phyloP scores from a whole-genome alignment of 805 yeast genomes.

The Wickerhamomyces hampshirensis region DNA sequence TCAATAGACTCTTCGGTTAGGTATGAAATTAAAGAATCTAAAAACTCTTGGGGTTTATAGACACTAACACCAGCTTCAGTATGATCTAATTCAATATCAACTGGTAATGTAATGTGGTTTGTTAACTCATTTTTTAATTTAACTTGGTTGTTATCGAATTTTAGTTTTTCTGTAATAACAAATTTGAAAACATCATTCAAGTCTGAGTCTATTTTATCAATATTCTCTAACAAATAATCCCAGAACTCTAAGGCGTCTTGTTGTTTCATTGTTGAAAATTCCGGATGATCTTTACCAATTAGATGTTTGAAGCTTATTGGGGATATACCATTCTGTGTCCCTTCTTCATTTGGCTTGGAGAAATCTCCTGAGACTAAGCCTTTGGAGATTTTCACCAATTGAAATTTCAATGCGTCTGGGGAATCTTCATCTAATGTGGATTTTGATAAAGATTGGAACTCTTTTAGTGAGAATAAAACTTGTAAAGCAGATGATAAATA shows the following conservation, averaged over 20 bases:
- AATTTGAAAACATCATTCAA: conserved; percentile 55
- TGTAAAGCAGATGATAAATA: conserved; percentile 82
- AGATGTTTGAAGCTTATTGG: conserved; percentile 74
- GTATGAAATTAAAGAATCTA: conserved; percentile 44
- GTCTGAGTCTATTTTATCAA: conserved; percentile 42
- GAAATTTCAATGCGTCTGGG: conserved; percentile 58
- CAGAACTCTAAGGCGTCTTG: conserved; percentile 95
- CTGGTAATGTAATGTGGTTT: conserved; percentile 62
- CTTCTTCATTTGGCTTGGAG: conserved; percentile 46
- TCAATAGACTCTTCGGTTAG: conserved; percentile 57
- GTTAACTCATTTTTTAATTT: conserved; percentile 49
- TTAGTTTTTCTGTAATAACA: conserved; percentile 56
- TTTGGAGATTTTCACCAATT: conserved; percentile 71
- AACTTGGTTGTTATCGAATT: conserved; percentile 50
- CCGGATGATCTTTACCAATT: conserved; percentile 74
- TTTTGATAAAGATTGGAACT: conserved; percentile 23
- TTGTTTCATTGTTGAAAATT: conserved; percentile 81
- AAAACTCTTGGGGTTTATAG: conserved; percentile 35
- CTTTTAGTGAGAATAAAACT: conserved; percentile 43
- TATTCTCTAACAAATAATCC: conserved; percentile 55
- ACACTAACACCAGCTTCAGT: conserved; percentile 39
- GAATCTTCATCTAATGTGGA: conserved; percentile 34
- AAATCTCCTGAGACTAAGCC: conserved; percentile 76
- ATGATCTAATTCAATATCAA: conserved; percentile 37
- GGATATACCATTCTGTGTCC: conserved; percentile 69